Evolutionary conservation across 208 protist species (phyloP).

Genomic region (Cochliopodium minus): DNA sequence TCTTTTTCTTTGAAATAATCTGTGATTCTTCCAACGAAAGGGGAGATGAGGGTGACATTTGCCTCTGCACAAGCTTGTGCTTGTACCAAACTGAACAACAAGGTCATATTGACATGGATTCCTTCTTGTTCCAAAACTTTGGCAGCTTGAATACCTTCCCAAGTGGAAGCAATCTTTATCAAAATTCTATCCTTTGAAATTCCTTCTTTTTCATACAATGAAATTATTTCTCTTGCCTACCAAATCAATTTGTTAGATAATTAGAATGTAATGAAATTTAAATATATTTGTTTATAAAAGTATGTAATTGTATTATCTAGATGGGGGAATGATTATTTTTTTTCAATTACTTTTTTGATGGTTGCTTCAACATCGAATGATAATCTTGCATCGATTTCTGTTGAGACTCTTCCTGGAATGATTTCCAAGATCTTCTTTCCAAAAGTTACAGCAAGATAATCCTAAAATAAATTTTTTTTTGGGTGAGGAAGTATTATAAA

Average conservation of each 20-base stretch:
- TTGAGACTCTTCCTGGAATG: constrained; percentile 80
- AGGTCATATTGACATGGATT: constrained; percentile 89
- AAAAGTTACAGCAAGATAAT: constrained; percentile 81
- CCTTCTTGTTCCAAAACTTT: constrained; percentile 71
- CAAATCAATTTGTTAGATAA: too few species aligned
- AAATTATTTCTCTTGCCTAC: constrained; percentile 67
- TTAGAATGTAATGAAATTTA: background rate
- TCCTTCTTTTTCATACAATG: constrained; percentile 74
- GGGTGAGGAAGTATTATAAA: background rate
- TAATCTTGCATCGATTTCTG: constrained; percentile 86
- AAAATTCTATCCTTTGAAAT: constrained; percentile 68
- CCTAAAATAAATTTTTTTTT: constrained; percentile 22
- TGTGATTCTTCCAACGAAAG: constrained; percentile 86
- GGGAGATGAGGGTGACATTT: constrained; percentile 75
- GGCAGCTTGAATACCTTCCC: constrained; percentile 84
- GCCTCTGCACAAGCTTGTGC: constrained; percentile 78
- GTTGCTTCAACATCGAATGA: constrained; percentile 76
- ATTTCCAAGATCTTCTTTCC: constrained; percentile 87
- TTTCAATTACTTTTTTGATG: too few species aligned
- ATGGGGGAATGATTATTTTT: constrained; percentile 1
- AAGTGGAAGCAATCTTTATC: constrained; percentile 89
- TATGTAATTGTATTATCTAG: background rate
- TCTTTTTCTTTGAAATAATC: constrained; percentile 74
- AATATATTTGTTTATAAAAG: too few species aligned
- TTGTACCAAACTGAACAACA: constrained; percentile 86